Evolutionary conservation across 106 monocot genomes (phyloP), one percentile per base, ranked within the genome.

Genomic region (Apostasia ramifera): DNA sequence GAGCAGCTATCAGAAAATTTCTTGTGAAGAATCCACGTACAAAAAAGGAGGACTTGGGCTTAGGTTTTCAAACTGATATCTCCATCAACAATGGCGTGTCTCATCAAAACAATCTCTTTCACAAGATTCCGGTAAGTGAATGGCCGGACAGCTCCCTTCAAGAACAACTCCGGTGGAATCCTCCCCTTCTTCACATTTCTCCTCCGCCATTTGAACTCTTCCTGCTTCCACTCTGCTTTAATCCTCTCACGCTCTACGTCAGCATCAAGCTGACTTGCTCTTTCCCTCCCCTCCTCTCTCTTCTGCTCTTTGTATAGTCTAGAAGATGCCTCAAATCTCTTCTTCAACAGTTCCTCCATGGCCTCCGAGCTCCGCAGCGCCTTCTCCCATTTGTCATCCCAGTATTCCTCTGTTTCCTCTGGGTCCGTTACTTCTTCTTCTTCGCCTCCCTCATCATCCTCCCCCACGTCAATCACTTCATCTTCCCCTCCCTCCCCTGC

Each of bases 71-170:
- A 71, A 44, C 40, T 77, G 77, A 89, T 75, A 66, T 89, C 89
- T 70, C 82, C 82, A 72, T 98, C 97, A 54, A 98, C 39, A 74
- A 98, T 83, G 8, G 83, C 87, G 72, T 98, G 97, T 61, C 97
- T 84, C 75, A 86, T 74, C 44, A 98, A 67, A 57, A 93, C 97
- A 68, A 98, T 93, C 41, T 98, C 97, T 70, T 98, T 98, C 0
- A 98, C 97, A 47, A 98, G 85, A 84, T 93, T 98, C 51, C 93
- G 66, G 65, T 93, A 93, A 1, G 89, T 90, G 73, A 98, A 98
- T 11, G 92, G 92, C 57, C 93, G 76, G 48, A 98, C 97, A 0
- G 92, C 87, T 3, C 87, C 89, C 44, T 90, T 81, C 69, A 98
- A 46, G 71, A 90, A 90, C 65, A 81, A 55, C 71, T 84, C 83